Base-by-base conservation (phyloP, 1,284 basidiomycete species). In the Puccinia coronata region DNA sequence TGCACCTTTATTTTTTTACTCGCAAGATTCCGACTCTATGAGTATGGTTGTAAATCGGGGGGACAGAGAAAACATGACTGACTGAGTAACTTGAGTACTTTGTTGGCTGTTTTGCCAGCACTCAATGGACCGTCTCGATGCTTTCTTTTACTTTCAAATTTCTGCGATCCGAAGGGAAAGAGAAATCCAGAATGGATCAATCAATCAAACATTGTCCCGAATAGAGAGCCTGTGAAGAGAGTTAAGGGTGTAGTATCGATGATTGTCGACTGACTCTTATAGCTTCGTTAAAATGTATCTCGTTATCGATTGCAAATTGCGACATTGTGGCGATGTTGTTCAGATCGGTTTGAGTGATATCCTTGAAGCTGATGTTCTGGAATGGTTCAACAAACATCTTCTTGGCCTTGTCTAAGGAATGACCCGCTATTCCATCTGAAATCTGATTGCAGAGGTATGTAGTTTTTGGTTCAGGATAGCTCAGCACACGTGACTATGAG, bases 351-450 rank as follows among this genome's bases (percentile, higher is more conserved):
- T 72, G 70, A 1, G 47, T 55, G 28, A 72, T 16, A 34, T 55
- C 23, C 28, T 4, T 11, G 20, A 53, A 18, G 23, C 53, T 34
- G 49, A 72, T 25, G 3, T 31, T 28, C 1, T 53, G 1, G 70
- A 72, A 72, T 31, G 70, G 70, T 18, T 53, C 16, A 5, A 72
- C 70, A 20, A 53, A 72, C 3, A 72, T 28, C n/a, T 72, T 34
- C 2, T 28, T 16, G 70, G 70, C 70, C 23, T n/a, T 31, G 11
- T 72, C 70, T 43, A 53, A n/a, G 5, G 70, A 72, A 2, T 72
- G 11, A 1, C 70, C 70, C 1, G 70, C 70, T 55, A 28, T 53
- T 0, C 70, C 70, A 28, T 72, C 70, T n/a, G 70, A 72, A 2
- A 72, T 72, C 70, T 72, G 28, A 16, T n/a, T 36, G 18, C 18